Percentiles rank a stretch among this genome's conserved stretches.
These are phyloP conservation scores for Auricularia sp. DNA, from an alignment of 768 basidiomycete genomes.

Conservation along the genomic window DNA sequence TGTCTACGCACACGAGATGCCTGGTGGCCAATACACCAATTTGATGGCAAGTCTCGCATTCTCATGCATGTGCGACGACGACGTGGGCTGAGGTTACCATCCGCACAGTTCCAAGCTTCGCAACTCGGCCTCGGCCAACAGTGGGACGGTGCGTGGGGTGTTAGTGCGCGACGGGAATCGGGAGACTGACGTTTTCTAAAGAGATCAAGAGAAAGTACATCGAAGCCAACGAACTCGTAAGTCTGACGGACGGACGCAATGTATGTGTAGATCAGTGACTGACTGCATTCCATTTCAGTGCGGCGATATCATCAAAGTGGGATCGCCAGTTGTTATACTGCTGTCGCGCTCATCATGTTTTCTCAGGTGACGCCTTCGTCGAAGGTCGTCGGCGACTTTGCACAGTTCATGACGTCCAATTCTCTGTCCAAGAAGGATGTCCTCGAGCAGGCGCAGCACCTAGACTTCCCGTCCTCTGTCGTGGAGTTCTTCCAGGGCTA, in stretches of 20 bases:
- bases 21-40: constrained; percentile 92
- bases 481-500: constrained; percentile 99
- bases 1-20: constrained; percentile 99
- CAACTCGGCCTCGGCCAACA: constrained; percentile 95
- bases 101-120: constrained; percentile 85
- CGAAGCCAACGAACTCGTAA: constrained; percentile 88
- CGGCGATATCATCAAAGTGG: constrained; percentile 90
- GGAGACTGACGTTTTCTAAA: constrained; percentile 18
- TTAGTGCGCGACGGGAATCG: not conserved
- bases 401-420: constrained; percentile 98
- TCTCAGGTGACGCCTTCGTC: constrained; percentile 89
- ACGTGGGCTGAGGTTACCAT: constrained; percentile 25
- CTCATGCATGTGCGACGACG: constrained; percentile 6
- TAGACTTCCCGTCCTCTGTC: constrained; percentile 96
- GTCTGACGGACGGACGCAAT: constrained; percentile 17
- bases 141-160: constrained; percentile 59
- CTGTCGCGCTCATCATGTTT: not conserved
- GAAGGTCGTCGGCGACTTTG: constrained; percentile 98
- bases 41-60: constrained; percentile 57
- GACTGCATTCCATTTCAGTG: constrained; percentile 41
- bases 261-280: constrained; percentile 1
- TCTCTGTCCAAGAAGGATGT: constrained; percentile 81
- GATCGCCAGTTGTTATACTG: not conserved
- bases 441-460: constrained; percentile 69
- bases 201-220: constrained; percentile 99